phyloP scores from a whole-genome alignment of 305 asterid species.

The Ilex paraguariensis region DNA sequence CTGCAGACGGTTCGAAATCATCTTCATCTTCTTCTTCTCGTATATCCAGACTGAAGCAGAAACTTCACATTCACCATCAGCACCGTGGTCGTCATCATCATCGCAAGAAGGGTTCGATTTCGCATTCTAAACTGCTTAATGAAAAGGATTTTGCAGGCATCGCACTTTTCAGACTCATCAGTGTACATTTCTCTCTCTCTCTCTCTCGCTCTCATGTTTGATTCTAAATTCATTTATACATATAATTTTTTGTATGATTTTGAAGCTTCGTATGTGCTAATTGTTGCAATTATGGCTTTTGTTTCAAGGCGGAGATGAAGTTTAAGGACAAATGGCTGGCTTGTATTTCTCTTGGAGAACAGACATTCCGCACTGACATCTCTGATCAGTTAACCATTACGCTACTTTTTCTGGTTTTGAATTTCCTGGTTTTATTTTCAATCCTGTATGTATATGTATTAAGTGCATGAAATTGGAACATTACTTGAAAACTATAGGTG shows the following conservation, averaged over 20 bases:
- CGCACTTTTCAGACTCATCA: slow-evolving; percentile 64
- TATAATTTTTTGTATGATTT: not conserved
- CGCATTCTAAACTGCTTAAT: slow-evolving; percentile 38
- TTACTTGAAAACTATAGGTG: no score
- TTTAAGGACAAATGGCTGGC: slow-evolving; percentile 96
- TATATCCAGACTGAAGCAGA: slow-evolving; percentile 43
- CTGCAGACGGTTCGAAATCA: slow-evolving; percentile 26
- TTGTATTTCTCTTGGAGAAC: slow-evolving; percentile 87
- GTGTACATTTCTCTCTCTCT: slow-evolving; percentile 27
- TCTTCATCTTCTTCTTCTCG: slow-evolving; percentile 23
- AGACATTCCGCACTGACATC: slow-evolving; percentile 73
- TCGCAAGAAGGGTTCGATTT: slow-evolving; percentile 14
- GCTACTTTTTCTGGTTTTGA: not conserved
- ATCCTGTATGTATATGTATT: no score
- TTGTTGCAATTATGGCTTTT: slow-evolving; percentile 11
- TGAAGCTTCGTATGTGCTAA: not conserved
- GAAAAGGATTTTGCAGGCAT: slow-evolving; percentile 85
- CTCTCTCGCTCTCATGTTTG: not conserved
- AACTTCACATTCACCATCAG: slow-evolving; percentile 44
- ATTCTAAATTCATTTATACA: not conserved
- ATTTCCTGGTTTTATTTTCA: not conserved
- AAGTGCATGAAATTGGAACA: no score
- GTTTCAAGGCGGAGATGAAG: slow-evolving; percentile 81
- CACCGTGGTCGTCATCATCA: slow-evolving; percentile 42
- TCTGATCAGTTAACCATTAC: slow-evolving; percentile 61